Percentiles rank a stretch among this genome's conserved stretches.
Evolutionary conservation across 768 basidiomycete genomes (phyloP).

Genomic region (Lenzites betulinus): DNA sequence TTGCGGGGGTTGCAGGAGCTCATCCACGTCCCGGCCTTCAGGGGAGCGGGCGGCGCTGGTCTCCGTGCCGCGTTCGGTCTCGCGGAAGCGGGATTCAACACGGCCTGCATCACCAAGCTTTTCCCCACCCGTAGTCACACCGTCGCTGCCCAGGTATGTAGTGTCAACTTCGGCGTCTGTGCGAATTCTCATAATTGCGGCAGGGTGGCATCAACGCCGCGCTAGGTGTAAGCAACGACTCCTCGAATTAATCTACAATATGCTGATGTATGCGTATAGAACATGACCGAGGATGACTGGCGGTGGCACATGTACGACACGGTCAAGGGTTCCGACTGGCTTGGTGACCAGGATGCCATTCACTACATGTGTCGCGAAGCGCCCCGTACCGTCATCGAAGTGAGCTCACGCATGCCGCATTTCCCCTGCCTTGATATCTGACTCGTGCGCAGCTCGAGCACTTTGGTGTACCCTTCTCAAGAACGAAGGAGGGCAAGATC

Average conservation of each 20-base stretch:
- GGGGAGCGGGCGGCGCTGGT: conserved; percentile 97
- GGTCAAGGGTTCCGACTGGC: conserved; percentile 99
- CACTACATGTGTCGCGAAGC: conserved; percentile 99
- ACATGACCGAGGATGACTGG: conserved; percentile 99
- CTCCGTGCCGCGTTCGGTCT: conserved; percentile 97
- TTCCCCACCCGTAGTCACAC: conserved; percentile 99
- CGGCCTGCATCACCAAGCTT: conserved; percentile 98
- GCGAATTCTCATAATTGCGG: conserved; percentile 17
- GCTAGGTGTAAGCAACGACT: conserved; percentile 69
- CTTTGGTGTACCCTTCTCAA: conserved; percentile 97
- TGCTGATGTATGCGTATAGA: conserved; percentile 48
- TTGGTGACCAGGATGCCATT: conserved; percentile 99
- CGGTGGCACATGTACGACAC: conserved; percentile 99
- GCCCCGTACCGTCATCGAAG: conserved; percentile 91
- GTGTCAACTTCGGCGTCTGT: background rate
- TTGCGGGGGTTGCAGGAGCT: background rate
- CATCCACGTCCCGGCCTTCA: conserved; percentile 31
- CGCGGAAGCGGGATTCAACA: conserved; percentile 97
- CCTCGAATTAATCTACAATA: conserved; percentile 83
- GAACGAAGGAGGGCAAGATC: conserved; percentile 98
- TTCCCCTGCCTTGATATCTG: background rate
- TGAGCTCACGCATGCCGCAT: conserved; percentile 30
- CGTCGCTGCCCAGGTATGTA: conserved; percentile 88
- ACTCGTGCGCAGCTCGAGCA: conserved; percentile 80
- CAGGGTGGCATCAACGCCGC: conserved; percentile 99